Evolutionary conservation across 2,329 filamentous ascomycete genomes (phyloP), one percentile per base, ranked within the genome.

Genomic region (Stagonosporopsis chrysanthemi): DNA sequence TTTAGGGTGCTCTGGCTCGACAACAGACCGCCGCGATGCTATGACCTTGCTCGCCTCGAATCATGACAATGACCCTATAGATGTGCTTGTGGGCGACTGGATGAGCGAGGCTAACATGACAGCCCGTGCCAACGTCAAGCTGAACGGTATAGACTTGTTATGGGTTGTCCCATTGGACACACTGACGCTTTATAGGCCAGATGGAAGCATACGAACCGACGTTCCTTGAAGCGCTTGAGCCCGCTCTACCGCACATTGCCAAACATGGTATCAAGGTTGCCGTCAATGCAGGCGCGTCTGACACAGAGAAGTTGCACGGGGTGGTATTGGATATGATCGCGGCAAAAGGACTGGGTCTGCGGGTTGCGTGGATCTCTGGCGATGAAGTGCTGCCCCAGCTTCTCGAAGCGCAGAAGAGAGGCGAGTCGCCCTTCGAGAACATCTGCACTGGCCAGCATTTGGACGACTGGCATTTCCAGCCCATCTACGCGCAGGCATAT

Each of bases 191-290:
- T 17, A 1, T 14, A 70, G 65, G 60, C 8, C 64, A 68, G 31
- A 52, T 64, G 6, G 80, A 79, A 12, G 81, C 79, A 8, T 84
- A 83, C 58, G 82, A 84, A 58, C 74, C 78, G 1, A 81, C 82
- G 1, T 84, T 85, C 59, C 75, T 85, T 24, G 79, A 84, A 68
- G 78, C 81, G 6, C 75, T 80, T 12, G 75, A 74, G 31, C 78
- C 78, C 2, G 78, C 78, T 48, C 72, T 73, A 47, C 76, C 58
- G 2, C 33, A 69, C 45, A 70, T 76, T 28, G 68, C 69, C 9
- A 71, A 68, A 39, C 52, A 74, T 36, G 58, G 64, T 26, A 74
- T 75, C 58, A 75, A 73, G 60, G 62, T 76, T 11, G 71, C 71
- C 0, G 69, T 73, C 46, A 75, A 76, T 53, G 72, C 73, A 2